A percentile compares a stretch with the other conserved stretches of the same genome.
These are phyloP conservation scores for Vanderwaltozyma verrucispora DNA, from an alignment of 805 yeast species.

Conservation along the genomic window DNA sequence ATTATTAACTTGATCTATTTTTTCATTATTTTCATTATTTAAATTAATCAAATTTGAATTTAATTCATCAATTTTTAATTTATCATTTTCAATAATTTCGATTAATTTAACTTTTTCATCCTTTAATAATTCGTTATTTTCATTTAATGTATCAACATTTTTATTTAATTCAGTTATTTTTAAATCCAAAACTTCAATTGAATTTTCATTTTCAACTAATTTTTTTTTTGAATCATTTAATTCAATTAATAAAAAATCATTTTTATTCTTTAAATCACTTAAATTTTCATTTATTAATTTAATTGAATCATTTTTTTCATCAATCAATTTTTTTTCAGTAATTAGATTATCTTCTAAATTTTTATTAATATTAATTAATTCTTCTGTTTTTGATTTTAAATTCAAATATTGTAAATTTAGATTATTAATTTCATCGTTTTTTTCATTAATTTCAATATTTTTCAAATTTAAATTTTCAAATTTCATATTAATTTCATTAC, in stretches of 20 bases:
- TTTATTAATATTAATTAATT: not conserved
- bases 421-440: not conserved
- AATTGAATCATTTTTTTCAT: not conserved
- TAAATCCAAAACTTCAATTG: not conserved
- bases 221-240: not conserved
- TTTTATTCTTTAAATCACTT: not conserved
- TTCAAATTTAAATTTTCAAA: not conserved
- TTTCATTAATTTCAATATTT: not conserved
- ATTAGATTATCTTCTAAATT: not conserved
- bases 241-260: not conserved
- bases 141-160: constrained; percentile 1
- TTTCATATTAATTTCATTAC: not conserved
- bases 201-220: not conserved
- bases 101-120: not conserved
- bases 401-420: not conserved
- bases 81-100: not conserved
- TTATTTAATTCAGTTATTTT: not conserved
- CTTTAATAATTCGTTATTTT: constrained; percentile 1
- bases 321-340: not conserved
- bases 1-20: too few species aligned
- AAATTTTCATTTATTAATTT: too few species aligned
- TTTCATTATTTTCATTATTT: too few species aligned
- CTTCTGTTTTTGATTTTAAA: not conserved
- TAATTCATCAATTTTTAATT: not conserved
- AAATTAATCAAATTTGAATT: too few species aligned